These are phyloP conservation scores for Roridomyces roridus DNA, from an alignment of 768 basidiomycete species.

Conservation along the genomic window DNA sequence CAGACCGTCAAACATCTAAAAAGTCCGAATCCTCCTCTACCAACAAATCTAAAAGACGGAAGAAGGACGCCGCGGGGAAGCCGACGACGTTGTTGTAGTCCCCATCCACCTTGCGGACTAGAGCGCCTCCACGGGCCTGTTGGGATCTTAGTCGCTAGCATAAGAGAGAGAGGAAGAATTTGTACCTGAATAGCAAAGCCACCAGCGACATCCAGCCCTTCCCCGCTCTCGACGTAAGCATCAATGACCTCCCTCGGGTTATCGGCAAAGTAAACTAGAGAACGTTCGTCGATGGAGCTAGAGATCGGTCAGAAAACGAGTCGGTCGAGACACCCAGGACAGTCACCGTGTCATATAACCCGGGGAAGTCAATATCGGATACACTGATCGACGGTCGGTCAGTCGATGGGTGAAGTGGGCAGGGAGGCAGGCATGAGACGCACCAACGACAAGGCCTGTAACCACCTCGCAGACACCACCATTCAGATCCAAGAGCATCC, in stretches of 20 bases:
- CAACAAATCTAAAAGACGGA: constrained; percentile 71
- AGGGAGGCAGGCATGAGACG: constrained; percentile 25
- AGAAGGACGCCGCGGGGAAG: constrained; percentile 88
- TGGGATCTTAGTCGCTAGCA: background rate
- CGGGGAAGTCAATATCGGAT: constrained; percentile 75
- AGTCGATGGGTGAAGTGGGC: background rate
- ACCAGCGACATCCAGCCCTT: constrained; percentile 88
- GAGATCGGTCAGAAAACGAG: too few relatives aligned
- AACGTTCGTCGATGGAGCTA: constrained; percentile 84
- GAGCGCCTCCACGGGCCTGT: constrained; percentile 80
- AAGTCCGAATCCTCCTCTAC: constrained; percentile 82
- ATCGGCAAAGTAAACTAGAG: constrained; percentile 78
- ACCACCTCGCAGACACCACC: constrained; percentile 91
- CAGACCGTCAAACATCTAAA: constrained; percentile 55
- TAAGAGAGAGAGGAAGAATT: background rate
- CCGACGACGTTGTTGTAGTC: constrained; percentile 93
- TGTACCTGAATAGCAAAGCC: constrained; percentile 92
- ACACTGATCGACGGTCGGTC: constrained; percentile 59
- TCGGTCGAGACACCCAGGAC: background rate
- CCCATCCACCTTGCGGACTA: constrained; percentile 87
- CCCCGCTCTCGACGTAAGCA: constrained; percentile 85
- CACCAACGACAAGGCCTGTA: constrained; percentile 87
- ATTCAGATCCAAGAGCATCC: constrained; percentile 89
- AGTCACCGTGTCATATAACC: constrained; percentile 75
- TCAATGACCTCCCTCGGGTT: constrained; percentile 62